These are phyloP conservation scores for Candida glucosophila DNA, from an alignment of 1,139 yeast genomes.

Conservation along the genomic window DNA sequence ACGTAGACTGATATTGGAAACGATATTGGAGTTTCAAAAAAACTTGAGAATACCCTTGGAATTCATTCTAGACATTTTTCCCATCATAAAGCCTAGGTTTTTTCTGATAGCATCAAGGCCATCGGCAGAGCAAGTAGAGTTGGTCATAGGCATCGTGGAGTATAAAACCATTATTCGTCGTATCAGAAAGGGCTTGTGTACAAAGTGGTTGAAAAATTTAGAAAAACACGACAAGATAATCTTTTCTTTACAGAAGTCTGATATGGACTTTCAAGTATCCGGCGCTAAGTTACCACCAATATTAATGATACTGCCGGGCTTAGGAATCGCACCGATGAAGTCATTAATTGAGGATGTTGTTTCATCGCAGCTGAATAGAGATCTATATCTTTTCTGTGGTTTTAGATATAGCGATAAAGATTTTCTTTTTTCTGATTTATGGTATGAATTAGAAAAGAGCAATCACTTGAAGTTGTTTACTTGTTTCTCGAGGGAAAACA, in stretches of 20 bases:
- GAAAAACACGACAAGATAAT: conserved; percentile 39
- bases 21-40: conserved; percentile 69
- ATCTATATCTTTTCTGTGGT: conserved; percentile 61
- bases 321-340: conserved; percentile 88
- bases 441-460: conserved; percentile 29
- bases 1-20: conserved; percentile 77
- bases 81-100: conserved; percentile 68
- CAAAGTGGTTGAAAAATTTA: conserved; percentile 60
- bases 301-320: conserved; percentile 79
- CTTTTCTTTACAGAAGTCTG: conserved; percentile 46
- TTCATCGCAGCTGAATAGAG: conserved; percentile 10
- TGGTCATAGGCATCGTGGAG: conserved; percentile 78
- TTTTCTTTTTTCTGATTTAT: conserved; percentile 50
- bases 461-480: conserved; percentile 35
- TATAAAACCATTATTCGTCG: conserved; percentile 76
- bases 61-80: conserved; percentile 68
- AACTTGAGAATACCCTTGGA: conserved; percentile 63
- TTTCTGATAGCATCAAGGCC: conserved; percentile 75
- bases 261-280: conserved; percentile 22
- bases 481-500: conserved; percentile 56
- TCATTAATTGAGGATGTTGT: conserved; percentile 41
- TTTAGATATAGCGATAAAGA: conserved; percentile 64
- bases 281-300: conserved; percentile 35
- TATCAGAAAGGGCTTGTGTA: conserved; percentile 74
- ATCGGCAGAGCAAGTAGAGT: conserved; percentile 35